phyloP scores from a whole-genome alignment of 2,329 filamentous ascomycete species.

The Cercospora canescens region DNA sequence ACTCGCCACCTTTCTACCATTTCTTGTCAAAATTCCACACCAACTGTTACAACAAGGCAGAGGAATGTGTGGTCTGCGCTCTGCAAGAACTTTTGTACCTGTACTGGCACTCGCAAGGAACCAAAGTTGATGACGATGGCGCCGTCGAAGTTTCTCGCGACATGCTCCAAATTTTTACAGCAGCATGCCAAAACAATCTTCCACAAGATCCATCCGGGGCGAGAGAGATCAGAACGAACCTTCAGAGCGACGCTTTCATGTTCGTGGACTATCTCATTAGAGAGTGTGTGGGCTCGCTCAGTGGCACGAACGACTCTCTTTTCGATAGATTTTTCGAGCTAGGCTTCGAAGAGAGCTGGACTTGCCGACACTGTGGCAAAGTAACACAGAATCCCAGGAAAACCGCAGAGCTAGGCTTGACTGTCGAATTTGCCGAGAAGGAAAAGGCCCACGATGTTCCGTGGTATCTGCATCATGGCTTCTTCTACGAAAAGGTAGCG shows the following conservation, averaged over 20 bases:
- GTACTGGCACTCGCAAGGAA: background rate
- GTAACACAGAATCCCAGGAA: background rate
- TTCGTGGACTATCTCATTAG: conserved; percentile 12
- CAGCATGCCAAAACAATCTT: background rate
- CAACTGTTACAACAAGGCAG: background rate
- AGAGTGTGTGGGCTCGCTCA: background rate
- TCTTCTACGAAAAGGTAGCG: background rate
- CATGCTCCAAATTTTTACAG: background rate
- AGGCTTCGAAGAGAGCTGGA: background rate
- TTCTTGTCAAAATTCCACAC: conserved; percentile 10
- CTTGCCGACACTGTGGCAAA: background rate
- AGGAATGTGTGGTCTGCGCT: conserved; percentile 13
- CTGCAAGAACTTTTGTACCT: conserved; percentile 4
- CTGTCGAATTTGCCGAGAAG: background rate
- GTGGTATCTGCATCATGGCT: background rate
- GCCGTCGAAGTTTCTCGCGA: background rate
- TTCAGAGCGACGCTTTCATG: conserved; percentile 7
- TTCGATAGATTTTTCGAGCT: background rate
- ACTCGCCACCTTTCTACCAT: conserved; percentile 13
- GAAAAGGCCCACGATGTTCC: background rate
- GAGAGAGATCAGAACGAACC: background rate
- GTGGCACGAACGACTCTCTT: background rate
- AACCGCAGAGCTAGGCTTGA: background rate
- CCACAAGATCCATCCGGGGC: background rate
- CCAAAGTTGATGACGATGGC: background rate